Evolutionary conservation across 176 grass and related monocot genomes (phyloP).

Genomic region (Bolboschoenus planiculmis): DNA sequence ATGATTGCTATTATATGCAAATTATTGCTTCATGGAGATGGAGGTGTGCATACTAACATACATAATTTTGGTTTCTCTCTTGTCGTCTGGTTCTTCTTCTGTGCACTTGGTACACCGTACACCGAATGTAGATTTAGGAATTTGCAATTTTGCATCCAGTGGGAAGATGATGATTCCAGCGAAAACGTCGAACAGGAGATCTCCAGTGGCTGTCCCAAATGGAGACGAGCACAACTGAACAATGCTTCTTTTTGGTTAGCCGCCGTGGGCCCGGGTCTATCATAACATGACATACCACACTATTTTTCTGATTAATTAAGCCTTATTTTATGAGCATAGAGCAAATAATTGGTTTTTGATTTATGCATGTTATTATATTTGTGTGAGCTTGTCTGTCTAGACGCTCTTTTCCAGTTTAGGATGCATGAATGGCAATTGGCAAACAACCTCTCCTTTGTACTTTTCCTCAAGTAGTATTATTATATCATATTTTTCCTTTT

Average conservation of each 20-base stretch:
- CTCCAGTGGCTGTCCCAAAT: neutral
- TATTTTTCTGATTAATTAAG: neutral
- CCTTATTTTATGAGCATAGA: neutral
- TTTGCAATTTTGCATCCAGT: neutral
- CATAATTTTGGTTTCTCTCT: neutral
- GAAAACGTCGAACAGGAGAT: neutral
- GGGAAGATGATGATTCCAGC: neutral
- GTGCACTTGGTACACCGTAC: neutral
- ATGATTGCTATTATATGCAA: slow-evolving; percentile 10
- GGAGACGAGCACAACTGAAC: neutral
- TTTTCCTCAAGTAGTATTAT: neutral
- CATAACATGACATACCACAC: neutral
- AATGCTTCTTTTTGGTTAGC: neutral
- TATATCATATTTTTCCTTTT: neutral
- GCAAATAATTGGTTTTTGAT: neutral
- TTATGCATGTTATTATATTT: neutral
- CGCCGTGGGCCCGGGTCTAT: neutral
- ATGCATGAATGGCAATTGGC: neutral
- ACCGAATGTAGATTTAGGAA: neutral
- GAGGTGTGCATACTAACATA: neutral
- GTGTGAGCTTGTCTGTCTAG: neutral
- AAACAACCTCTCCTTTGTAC: neutral
- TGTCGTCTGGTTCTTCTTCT: neutral
- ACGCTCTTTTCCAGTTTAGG: no score
- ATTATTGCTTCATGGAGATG: neutral